These are phyloP conservation scores for Aspergillus conjunctus DNA, from an alignment of 495 filamentous ascomycete genomes.

Conservation along the genomic window DNA sequence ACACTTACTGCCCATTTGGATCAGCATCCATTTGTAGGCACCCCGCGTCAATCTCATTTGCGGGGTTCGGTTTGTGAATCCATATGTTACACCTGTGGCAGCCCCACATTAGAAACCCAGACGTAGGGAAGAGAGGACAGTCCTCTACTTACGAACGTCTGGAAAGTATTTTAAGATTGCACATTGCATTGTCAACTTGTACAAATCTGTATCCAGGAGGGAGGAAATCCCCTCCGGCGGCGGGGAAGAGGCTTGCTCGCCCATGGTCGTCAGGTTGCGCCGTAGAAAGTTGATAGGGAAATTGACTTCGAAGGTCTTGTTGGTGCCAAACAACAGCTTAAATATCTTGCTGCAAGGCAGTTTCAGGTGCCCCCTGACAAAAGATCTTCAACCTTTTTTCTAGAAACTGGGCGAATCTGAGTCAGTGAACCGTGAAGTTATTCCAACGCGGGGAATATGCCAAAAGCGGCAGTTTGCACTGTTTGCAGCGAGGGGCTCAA, in stretches of 20 bases:
- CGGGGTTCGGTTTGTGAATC: constrained; percentile 92
- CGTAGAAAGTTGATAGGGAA: background rate
- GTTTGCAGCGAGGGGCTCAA: constrained; percentile 31
- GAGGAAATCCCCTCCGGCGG: constrained; percentile 77
- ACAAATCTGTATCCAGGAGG: constrained; percentile 94
- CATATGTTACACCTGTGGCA: constrained; percentile 73
- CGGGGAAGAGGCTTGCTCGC: constrained; percentile 31
- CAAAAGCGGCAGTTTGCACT: constrained; percentile 31
- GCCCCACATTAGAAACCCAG: background rate
- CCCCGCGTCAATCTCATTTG: constrained; percentile 84
- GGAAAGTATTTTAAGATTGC: constrained; percentile 89
- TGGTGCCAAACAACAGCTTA: background rate
- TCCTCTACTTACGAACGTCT: constrained; percentile 62
- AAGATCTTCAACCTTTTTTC: background rate
- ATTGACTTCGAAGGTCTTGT: background rate
- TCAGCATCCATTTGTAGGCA: constrained; percentile 82
- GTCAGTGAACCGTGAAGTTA: constrained; percentile 17
- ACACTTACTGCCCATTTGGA: constrained; percentile 74
- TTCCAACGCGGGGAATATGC: constrained; percentile 20
- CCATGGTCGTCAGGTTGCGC: constrained; percentile 30
- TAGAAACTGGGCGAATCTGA: constrained; percentile 6
- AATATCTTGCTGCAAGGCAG: background rate
- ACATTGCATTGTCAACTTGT: constrained; percentile 99
- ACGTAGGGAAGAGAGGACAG: background rate
- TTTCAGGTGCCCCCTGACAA: background rate